Evolutionary conservation across 345 rosid genomes (phyloP).

Genomic region (Dipteronia sinensis): DNA sequence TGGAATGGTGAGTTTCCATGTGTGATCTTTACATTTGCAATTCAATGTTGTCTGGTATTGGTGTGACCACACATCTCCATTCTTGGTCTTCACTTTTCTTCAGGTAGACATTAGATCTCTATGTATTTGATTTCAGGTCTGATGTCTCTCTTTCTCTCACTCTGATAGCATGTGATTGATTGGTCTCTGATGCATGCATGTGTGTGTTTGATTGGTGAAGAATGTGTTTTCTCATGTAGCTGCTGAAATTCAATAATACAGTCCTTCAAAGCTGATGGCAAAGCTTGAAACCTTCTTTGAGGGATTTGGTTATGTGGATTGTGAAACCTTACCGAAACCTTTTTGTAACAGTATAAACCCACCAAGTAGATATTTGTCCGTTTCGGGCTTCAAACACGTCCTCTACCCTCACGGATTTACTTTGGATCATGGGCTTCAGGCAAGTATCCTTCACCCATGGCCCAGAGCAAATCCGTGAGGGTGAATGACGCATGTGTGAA

Average conservation of each 20-base stretch:
- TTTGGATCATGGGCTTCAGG: too few species aligned
- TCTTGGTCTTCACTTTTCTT: not conserved
- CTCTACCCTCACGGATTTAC: too few species aligned
- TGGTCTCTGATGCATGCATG: constrained; percentile 1
- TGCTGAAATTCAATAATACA: not conserved
- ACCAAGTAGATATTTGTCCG: too few species aligned
- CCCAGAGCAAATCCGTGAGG: too few species aligned
- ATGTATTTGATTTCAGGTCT: too few species aligned
- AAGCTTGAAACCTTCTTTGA: not conserved
- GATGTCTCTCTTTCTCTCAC: not conserved
- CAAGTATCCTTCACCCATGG: too few species aligned
- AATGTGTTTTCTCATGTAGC: too few species aligned
- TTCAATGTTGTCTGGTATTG: not conserved
- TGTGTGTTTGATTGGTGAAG: not conserved
- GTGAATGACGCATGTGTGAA: too few species aligned
- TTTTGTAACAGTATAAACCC: too few species aligned
- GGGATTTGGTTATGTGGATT: not conserved
- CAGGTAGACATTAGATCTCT: constrained; percentile 2
- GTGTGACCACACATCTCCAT: not conserved
- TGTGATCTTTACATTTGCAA: too few species aligned
- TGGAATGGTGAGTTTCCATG: too few species aligned
- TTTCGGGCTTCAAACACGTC: too few species aligned
- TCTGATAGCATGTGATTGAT: constrained; percentile 2
- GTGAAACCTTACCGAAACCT: not conserved
- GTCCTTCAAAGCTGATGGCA: not conserved